Evolutionary conservation across 805 yeast species (phyloP).

Genomic region (Starmerella riodocensis): DNA sequence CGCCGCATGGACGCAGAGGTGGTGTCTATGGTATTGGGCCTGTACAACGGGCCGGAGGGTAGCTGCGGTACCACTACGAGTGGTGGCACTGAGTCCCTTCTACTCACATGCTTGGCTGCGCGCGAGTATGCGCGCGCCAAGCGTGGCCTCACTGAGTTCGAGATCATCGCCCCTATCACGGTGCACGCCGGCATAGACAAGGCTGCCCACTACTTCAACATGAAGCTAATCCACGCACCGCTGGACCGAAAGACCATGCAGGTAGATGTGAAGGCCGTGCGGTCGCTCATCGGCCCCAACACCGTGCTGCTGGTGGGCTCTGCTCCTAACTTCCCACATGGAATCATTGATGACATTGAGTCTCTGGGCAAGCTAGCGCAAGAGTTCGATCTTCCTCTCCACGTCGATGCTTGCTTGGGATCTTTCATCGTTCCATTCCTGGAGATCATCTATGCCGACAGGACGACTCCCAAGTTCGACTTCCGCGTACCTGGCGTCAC

Average conservation of each 20-base stretch:
- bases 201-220: constrained; percentile 82
- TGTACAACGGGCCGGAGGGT: constrained; percentile 68
- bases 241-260: constrained; percentile 52
- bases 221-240: constrained; percentile 69
- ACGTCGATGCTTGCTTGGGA: constrained; percentile 92
- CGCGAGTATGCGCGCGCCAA: constrained; percentile 49
- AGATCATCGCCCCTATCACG: constrained; percentile 76
- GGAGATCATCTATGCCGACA: constrained; percentile 35
- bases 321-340: constrained; percentile 96
- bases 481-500: constrained; percentile 84
- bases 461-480: constrained; percentile 49
- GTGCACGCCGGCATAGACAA: constrained; percentile 93
- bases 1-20: constrained; percentile 94
- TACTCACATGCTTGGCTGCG: constrained; percentile 79
- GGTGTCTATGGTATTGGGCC: constrained; percentile 71
- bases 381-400: constrained; percentile 66
- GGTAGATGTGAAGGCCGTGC: constrained; percentile 53
- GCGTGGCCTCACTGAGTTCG: constrained; percentile 54
- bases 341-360: constrained; percentile 81
- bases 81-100: constrained; percentile 90
- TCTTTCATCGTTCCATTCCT: constrained; percentile 78
- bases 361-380: constrained; percentile 52
- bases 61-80: constrained; percentile 76
- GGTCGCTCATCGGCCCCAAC: constrained; percentile 54
- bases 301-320: constrained; percentile 83